Conservation (phyloP, 2,329 filamentous ascomycete genomes). For the Emergomyces africanus region DNA sequence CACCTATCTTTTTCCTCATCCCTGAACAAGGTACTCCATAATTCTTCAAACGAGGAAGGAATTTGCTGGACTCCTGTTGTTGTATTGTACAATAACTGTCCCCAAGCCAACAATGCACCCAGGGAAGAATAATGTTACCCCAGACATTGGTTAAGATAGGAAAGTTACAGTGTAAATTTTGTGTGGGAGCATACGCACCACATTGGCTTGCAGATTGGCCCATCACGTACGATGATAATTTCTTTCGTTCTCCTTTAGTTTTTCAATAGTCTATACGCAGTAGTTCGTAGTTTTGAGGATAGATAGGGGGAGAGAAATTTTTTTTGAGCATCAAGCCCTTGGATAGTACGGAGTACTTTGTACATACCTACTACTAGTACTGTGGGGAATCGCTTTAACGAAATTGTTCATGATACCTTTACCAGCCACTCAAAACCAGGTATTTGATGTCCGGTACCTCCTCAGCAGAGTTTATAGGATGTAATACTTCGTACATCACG, state of each 20-base stretch:
- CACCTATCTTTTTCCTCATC: neutral
- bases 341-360: neutral
- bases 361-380: neutral
- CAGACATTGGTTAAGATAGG: neutral
- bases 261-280: too few relatives aligned
- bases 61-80: too few relatives aligned
- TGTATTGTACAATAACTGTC: neutral
- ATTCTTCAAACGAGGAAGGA: too few relatives aligned
- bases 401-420: neutral
- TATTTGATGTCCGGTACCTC: neutral
- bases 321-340: too few relatives aligned
- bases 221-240: neutral
- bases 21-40: neutral
- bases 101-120: too few relatives aligned
- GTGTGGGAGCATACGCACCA: neutral
- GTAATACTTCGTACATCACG: constrained; percentile 1
- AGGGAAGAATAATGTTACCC: neutral
- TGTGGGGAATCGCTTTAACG: neutral
- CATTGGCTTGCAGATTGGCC: neutral
- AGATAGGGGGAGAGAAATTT: neutral
- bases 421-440: neutral
- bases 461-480: neutral
- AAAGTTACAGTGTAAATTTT: neutral
- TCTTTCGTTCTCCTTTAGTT: neutral
- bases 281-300: too few relatives aligned